Conservation (phyloP, 805 yeast genomes). For the Lipomyces starkeyi region DNA sequence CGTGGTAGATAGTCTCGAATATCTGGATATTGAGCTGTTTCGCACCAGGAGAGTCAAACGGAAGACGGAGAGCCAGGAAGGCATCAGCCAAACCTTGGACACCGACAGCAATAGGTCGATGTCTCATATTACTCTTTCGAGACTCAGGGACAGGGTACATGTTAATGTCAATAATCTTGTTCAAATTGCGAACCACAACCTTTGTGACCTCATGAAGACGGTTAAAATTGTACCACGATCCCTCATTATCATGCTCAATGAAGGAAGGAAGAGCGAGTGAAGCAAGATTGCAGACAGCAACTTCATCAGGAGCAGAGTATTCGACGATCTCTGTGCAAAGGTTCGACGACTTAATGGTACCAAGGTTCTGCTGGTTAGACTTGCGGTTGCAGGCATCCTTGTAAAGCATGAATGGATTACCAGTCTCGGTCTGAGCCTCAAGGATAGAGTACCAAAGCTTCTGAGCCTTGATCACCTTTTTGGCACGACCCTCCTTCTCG, state of each 20-base stretch:
- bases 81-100: constrained; percentile 97
- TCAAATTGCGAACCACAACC: constrained; percentile 77
- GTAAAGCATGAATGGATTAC: constrained; percentile 92
- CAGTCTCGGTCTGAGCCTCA: constrained; percentile 94
- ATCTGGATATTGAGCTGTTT: constrained; percentile 77
- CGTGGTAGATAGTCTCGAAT: constrained; percentile 96
- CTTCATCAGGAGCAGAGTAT: constrained; percentile 88
- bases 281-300: constrained; percentile 94
- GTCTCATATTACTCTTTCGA: constrained; percentile 71
- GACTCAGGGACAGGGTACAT: constrained; percentile 85
- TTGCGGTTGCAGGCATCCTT: constrained; percentile 90
- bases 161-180: constrained; percentile 83
- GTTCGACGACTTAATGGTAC: constrained; percentile 90
- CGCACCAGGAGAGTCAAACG: constrained; percentile 86
- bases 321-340: constrained; percentile 94
- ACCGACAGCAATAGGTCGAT: constrained; percentile 95
- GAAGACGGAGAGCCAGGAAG: constrained; percentile 76
- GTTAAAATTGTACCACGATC: constrained; percentile 68
- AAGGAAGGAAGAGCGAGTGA: constrained; percentile 87
- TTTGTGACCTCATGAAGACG: constrained; percentile 77
- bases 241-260: constrained; percentile 57
- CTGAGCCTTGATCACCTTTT: constrained; percentile 77
- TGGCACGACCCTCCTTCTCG: constrained; percentile 71
- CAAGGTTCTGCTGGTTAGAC: constrained; percentile 89
- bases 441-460: constrained; percentile 88